Percentiles rank a stretch among this genome's conserved stretches.
Conservation (phyloP, 805 yeast genomes). For the Spathaspora girioi region DNA sequence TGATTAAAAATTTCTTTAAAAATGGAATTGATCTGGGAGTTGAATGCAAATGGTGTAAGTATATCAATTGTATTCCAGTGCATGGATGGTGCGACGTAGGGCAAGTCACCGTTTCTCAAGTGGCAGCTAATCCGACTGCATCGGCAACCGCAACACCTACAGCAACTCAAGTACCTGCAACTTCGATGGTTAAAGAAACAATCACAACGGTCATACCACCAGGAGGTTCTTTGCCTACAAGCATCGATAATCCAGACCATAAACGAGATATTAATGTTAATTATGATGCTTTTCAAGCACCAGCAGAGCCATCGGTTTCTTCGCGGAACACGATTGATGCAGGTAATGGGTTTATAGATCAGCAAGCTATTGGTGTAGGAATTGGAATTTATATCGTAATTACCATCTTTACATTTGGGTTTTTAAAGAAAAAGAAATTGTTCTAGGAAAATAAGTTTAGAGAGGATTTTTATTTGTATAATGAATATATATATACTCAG, state of each 20-base stretch:
- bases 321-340: neutral
- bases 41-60: constrained; percentile 68
- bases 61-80: constrained; percentile 66
- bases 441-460: neutral
- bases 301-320: neutral
- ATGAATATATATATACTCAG: no score
- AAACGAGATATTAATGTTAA: neutral
- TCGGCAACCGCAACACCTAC: constrained; percentile 6
- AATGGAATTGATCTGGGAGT: constrained; percentile 4
- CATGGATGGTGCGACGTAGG: constrained; percentile 66
- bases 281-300: neutral
- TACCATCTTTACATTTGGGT: constrained; percentile 1
- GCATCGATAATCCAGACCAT: constrained; percentile 14
- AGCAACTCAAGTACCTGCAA: constrained; percentile 7
- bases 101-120: constrained; percentile 21
- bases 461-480: neutral
- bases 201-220: neutral
- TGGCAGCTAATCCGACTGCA: constrained; percentile 4
- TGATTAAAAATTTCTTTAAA: constrained; percentile 46
- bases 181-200: neutral
- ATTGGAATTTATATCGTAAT: constrained; percentile 1
- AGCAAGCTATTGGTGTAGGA: constrained; percentile 1
- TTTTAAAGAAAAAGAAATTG: constrained; percentile 1
- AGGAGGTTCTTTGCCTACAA: constrained; percentile 13
- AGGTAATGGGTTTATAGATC: neutral